Evolutionary conservation across 2,329 filamentous ascomycete genomes (phyloP), one percentile per base, ranked within the genome.

Genomic region (Furcasterigmium furcatum): DNA sequence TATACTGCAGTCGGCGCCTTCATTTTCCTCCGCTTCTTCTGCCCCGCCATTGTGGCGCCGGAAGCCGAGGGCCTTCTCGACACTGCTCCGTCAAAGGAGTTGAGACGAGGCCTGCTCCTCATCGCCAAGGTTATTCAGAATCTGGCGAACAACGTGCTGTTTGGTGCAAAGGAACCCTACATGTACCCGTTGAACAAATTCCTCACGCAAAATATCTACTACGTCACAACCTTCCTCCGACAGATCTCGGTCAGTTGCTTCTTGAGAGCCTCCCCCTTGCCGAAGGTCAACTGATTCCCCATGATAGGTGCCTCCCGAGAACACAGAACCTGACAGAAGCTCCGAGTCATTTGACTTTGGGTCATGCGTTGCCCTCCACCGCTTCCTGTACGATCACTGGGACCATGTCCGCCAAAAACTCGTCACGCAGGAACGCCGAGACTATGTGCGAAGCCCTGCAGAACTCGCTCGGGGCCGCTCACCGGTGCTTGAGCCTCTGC

Each of bases 91-190:
- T 82, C 82, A 2, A 86, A 85, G 58, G 82, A 85, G 55, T 84
- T 87, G 79, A 74, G 84, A 16, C 75, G 84, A 44, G 83, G 84
- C 4, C 69, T 87, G 6, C 70, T 87, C 24, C 71, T 87, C 25
- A 87, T 87, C 52, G 83, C 84, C 41, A 87, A 87, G 58, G 79
- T 87, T 47, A 78, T 87, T 19, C 84, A 87, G 54, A 87, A 86
- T 55, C 68, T 87, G 29, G 84, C 84, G 29, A 87, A 87, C 55
- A 87, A 87, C 47, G 83, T 87, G 22, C 68, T 87, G 2, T 87
- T 87, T 53, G 84, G 84, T 4, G 81, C 82, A 27, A 87, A 87
- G 60, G 84, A 87, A 57, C 80, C 82, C 4, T 87, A 85, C 56
- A 87, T 87, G 84, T 84, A 81, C 50, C 81, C 84, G 2, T 65